phyloP scores from a whole-genome alignment of 2,329 filamentous ascomycete species.

The Xylariaceae sp. region DNA sequence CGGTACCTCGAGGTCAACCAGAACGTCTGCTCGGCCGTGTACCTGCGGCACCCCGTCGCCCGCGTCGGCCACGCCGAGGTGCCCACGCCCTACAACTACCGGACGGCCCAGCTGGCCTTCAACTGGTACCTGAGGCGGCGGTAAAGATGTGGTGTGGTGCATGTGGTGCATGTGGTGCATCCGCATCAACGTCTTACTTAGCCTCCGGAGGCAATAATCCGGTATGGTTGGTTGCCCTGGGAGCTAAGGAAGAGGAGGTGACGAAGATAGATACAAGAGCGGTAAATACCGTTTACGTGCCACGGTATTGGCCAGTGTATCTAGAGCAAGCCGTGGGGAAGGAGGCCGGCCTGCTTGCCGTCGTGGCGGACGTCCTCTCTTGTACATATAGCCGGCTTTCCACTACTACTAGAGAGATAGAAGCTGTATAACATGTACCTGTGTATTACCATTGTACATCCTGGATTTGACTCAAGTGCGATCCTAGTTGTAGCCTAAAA shows the following conservation, averaged over 20 bases:
- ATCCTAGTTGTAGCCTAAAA: no score
- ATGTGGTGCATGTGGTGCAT: no score
- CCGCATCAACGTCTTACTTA: no score
- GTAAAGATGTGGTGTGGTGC: constrained; percentile 32
- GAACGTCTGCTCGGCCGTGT: constrained; percentile 91
- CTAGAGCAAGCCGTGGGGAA: no score
- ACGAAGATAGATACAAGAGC: no score
- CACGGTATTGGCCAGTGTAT: no score
- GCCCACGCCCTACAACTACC: constrained; percentile 69
- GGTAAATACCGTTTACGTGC: no score
- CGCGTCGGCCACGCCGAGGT: constrained; percentile 73
- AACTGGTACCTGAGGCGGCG: constrained; percentile 88
- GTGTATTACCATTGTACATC: neutral
- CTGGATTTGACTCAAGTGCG: neutral
- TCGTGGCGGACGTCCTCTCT: constrained; percentile 1
- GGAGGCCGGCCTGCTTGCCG: no score
- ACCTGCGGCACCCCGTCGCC: constrained; percentile 88
- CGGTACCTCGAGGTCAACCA: constrained; percentile 96
- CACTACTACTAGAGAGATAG: constrained; percentile 2
- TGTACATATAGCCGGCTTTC: constrained; percentile 9
- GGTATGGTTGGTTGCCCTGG: no score
- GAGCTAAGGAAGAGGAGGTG: no score
- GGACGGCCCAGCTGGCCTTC: constrained; percentile 73
- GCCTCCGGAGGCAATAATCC: no score
- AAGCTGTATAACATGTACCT: constrained; percentile 12